A percentile compares a stretch with the other conserved stretches of the same genome.
Evolutionary conservation across 106 monocot species (phyloP).

Genomic region (Platanthera zijinensis): DNA sequence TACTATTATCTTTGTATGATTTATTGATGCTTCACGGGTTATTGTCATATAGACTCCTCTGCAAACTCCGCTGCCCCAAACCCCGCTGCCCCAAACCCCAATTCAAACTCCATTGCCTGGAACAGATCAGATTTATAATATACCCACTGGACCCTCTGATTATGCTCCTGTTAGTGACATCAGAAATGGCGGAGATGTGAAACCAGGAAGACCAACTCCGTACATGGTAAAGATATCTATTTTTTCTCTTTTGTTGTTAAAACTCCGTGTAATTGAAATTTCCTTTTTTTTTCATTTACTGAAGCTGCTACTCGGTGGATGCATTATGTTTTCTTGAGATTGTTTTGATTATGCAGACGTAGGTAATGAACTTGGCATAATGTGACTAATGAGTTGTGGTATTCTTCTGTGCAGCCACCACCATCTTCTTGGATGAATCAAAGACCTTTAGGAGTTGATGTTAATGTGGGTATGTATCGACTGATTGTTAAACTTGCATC

Average conservation of each 20-base stretch:
- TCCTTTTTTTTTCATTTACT: background rate
- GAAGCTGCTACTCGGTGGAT: background rate
- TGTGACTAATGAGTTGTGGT: background rate
- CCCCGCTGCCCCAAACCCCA: constrained; percentile 75
- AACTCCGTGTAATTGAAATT: background rate
- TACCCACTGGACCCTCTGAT: constrained; percentile 78
- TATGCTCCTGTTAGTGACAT: constrained; percentile 54
- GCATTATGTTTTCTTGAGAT: background rate
- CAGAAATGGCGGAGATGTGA: constrained; percentile 49
- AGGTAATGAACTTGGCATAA: background rate
- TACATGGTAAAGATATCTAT: constrained; percentile 57
- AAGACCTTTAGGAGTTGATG: constrained; percentile 94
- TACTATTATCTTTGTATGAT: background rate
- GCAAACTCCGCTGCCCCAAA: constrained; percentile 73
- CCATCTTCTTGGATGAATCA: constrained; percentile 93
- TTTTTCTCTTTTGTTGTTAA: background rate
- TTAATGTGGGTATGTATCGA: constrained; percentile 90
- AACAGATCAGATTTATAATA: constrained; percentile 60
- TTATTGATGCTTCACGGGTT: background rate
- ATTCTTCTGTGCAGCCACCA: constrained; percentile 44
- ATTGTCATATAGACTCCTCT: constrained; percentile 23
- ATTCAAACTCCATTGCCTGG: constrained; percentile 83
- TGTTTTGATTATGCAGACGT: background rate
- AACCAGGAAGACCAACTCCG: constrained; percentile 62
- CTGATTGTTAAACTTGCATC: background rate